These are phyloP conservation scores for Pythium dissimile DNA, from an alignment of 352 stramenopile genomes.

Conservation along the genomic window DNA sequence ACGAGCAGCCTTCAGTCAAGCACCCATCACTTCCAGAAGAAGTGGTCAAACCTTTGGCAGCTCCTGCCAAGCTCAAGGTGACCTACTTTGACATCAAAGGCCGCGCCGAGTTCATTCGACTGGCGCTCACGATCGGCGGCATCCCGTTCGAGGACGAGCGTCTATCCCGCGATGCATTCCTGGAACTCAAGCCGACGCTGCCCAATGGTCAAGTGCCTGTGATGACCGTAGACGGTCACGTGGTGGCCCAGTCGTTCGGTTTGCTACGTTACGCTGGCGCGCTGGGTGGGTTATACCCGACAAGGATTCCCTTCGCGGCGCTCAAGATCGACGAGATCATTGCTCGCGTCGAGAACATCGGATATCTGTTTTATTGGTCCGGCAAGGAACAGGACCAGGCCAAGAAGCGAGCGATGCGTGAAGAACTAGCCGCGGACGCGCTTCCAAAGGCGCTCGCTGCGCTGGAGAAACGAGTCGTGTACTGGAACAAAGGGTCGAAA, in stretches of 20 bases:
- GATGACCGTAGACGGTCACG: slow-evolving; percentile 22
- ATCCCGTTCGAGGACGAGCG: slow-evolving; percentile 39
- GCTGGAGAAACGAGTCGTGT: slow-evolving; percentile 32
- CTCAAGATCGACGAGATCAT: slow-evolving; percentile 37
- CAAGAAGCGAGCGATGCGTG: slow-evolving; percentile 22
- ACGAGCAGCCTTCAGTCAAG: background rate
- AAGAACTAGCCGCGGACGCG: slow-evolving; percentile 24
- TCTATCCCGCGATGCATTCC: slow-evolving; percentile 18
- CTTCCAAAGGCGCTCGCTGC: slow-evolving; percentile 30
- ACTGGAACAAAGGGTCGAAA: slow-evolving; percentile 17
- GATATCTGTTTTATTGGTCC: slow-evolving; percentile 19
- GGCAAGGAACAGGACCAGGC: slow-evolving; percentile 27
- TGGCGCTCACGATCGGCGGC: slow-evolving; percentile 24
- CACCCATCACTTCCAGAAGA: background rate
- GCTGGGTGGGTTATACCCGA: slow-evolving; percentile 17
- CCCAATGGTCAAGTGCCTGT: slow-evolving; percentile 34
- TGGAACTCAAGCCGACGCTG: slow-evolving; percentile 20
- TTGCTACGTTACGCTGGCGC: slow-evolving; percentile 20
- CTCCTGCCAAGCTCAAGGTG: background rate
- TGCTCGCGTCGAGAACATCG: slow-evolving; percentile 29
- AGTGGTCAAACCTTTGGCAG: background rate
- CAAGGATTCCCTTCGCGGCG: background rate
- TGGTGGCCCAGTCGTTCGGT: slow-evolving; percentile 22
- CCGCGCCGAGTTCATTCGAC: slow-evolving; percentile 6
- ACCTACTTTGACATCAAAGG: slow-evolving; percentile 8